Conservation (phyloP, 1,139 yeast genomes). For the Starmera stellimalicola region DNA sequence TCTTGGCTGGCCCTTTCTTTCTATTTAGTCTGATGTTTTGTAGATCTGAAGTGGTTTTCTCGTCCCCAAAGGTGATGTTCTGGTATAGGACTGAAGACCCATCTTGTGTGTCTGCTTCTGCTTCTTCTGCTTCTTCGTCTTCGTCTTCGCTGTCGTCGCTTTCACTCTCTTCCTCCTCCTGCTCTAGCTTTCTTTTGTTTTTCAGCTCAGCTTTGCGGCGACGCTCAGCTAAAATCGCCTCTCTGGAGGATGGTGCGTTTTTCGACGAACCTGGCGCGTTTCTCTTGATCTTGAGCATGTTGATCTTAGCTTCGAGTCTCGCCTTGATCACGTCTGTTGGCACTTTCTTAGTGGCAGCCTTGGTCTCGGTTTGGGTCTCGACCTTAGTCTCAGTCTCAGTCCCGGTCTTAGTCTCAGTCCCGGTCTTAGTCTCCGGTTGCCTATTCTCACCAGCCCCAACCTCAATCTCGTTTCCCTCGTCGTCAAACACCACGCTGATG, state of each 20-base stretch:
- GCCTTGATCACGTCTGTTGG: constrained; percentile 41
- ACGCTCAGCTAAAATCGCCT: constrained; percentile 58
- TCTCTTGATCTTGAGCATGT: constrained; percentile 62
- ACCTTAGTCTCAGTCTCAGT: too few species aligned
- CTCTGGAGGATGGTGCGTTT: constrained; percentile 79
- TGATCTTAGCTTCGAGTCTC: constrained; percentile 66
- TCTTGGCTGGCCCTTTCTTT: constrained; percentile 77
- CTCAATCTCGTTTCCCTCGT: constrained; percentile 57
- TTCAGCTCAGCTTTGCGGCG: constrained; percentile 32
- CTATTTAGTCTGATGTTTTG: constrained; percentile 45
- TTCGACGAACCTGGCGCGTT: constrained; percentile 82
- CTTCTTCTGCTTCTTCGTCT: constrained; percentile 28
- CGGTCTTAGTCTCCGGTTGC: too few species aligned
- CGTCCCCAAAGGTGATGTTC: constrained; percentile 76
- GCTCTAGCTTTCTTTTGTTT: constrained; percentile 31
- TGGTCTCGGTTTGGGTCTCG: too few species aligned
- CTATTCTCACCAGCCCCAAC: too few species aligned
- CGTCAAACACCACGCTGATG: constrained; percentile 56
- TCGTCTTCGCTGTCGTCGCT: constrained; percentile 31
- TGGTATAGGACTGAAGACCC: constrained; percentile 54
- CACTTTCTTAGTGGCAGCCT: constrained; percentile 17
- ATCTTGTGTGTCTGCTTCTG: constrained; percentile 24
- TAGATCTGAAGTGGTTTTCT: constrained; percentile 74
- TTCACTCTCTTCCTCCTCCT: constrained; percentile 29
- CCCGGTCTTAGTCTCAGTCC: too few species aligned